These are phyloP conservation scores for Fusarium sp. DNA, from an alignment of 2,329 filamentous ascomycete species.

Conservation along the genomic window DNA sequence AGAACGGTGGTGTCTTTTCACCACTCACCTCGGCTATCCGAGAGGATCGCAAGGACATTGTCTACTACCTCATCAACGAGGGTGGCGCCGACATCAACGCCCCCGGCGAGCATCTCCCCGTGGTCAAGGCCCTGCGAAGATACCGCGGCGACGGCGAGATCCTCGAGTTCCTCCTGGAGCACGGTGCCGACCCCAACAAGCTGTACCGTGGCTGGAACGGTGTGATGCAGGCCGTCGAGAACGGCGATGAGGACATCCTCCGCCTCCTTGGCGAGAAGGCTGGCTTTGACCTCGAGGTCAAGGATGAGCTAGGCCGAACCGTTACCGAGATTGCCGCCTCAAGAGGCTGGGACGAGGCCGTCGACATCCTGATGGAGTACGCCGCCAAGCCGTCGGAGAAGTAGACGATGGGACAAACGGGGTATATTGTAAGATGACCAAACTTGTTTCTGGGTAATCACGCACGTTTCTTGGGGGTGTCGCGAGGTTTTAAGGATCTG, in stretches of 20 bases:
- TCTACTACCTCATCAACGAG: slow-evolving; percentile 70
- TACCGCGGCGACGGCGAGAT: slow-evolving; percentile 69
- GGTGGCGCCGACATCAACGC: slow-evolving; percentile 74
- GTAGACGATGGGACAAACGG: not conserved
- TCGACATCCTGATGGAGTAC: slow-evolving; percentile 55
- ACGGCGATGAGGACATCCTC: slow-evolving; percentile 68
- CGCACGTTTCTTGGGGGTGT: slow-evolving; percentile 11
- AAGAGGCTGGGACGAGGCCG: slow-evolving; percentile 70
- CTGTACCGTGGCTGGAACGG: slow-evolving; percentile 76
- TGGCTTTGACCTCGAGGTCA: slow-evolving; percentile 63
- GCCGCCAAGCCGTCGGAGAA: slow-evolving; percentile 28
- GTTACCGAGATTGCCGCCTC: slow-evolving; percentile 70
- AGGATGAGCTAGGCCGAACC: slow-evolving; percentile 65
- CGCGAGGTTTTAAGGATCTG: slow-evolving; percentile 17
- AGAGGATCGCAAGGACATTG: slow-evolving; percentile 71
- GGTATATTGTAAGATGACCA: slow-evolving; percentile 36
- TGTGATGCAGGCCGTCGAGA: slow-evolving; percentile 74
- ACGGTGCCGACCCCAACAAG: slow-evolving; percentile 76
- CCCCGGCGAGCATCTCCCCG: slow-evolving; percentile 77
- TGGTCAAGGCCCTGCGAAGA: slow-evolving; percentile 76
- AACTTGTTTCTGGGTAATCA: slow-evolving; percentile 17
- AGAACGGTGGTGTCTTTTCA: slow-evolving; percentile 79
- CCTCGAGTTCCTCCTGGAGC: slow-evolving; percentile 71
- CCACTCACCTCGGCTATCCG: slow-evolving; percentile 76
- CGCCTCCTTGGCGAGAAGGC: slow-evolving; percentile 62